Percentiles rank a stretch among this genome's conserved stretches.
Evolutionary conservation across 306 rosid genomes (phyloP).

Genomic region (Quercus cerris): DNA sequence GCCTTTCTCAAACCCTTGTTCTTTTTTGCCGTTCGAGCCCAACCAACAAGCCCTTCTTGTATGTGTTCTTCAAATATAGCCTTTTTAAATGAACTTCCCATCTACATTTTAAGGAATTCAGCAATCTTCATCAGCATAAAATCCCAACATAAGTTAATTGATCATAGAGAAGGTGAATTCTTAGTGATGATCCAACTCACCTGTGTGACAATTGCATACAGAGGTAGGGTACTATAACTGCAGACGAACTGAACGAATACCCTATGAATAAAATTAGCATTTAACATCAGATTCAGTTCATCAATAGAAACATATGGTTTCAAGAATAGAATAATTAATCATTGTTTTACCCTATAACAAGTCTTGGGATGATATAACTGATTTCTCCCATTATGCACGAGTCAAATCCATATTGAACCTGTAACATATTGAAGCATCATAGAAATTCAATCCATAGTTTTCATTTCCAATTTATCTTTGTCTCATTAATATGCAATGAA

Average conservation of each 20-base stretch:
- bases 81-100: conserved; percentile 35
- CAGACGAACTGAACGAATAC: conserved; percentile 29
- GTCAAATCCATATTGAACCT: conserved; percentile 33
- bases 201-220: conserved; percentile 37
- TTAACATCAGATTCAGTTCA: neutral
- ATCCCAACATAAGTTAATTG: neutral
- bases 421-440: neutral
- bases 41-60: conserved; percentile 28
- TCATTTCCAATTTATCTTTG: neutral
- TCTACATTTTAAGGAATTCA: conserved; percentile 12
- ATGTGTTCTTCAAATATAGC: conserved; percentile 30
- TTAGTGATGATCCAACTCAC: neutral
- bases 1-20: conserved; percentile 15
- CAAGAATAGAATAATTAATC: neutral
- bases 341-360: conserved; percentile 30
- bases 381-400: conserved; percentile 38
- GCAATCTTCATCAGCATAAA: neutral
- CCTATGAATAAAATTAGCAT: conserved; percentile 6
- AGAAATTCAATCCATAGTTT: neutral
- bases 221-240: conserved; percentile 37
- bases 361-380: conserved; percentile 30
- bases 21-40: conserved; percentile 27
- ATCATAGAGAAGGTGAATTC: neutral
- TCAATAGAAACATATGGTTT: neutral
- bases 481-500: neutral